Conservation (phyloP, 164 flowering plant species). For the Liriodendron chinense region DNA sequence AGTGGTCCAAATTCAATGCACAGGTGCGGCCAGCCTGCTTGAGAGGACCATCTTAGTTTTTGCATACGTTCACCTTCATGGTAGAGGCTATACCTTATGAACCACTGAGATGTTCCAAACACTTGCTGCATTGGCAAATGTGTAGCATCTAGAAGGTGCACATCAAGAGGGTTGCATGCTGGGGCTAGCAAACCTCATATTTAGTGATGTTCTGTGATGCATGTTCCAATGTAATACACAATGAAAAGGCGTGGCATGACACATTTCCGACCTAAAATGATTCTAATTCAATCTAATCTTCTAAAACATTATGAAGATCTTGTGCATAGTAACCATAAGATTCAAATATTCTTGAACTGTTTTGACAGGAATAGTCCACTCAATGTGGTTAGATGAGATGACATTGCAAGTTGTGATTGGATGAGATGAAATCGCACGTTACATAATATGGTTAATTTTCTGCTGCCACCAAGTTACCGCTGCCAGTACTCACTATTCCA, state of each 20-base stretch:
- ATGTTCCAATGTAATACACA: neutral
- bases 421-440: neutral
- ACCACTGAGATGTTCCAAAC: neutral
- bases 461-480: neutral
- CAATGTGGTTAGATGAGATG: neutral
- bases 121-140: neutral
- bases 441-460: neutral
- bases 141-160: neutral
- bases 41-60: too few relatives aligned
- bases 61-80: too few relatives aligned
- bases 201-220: neutral
- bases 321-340: neutral
- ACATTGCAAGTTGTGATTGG: neutral
- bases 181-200: neutral
- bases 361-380: neutral
- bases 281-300: neutral
- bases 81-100: too few relatives aligned
- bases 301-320: neutral
- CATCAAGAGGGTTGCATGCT: neutral
- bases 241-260: neutral
- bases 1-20: too few relatives aligned
- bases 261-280: neutral
- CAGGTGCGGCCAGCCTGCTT: too few relatives aligned
- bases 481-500: neutral
- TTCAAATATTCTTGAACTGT: neutral